Evolutionary conservation across 2,329 filamentous ascomycete species (phyloP).

Genomic region (Verticillium isaacii): DNA sequence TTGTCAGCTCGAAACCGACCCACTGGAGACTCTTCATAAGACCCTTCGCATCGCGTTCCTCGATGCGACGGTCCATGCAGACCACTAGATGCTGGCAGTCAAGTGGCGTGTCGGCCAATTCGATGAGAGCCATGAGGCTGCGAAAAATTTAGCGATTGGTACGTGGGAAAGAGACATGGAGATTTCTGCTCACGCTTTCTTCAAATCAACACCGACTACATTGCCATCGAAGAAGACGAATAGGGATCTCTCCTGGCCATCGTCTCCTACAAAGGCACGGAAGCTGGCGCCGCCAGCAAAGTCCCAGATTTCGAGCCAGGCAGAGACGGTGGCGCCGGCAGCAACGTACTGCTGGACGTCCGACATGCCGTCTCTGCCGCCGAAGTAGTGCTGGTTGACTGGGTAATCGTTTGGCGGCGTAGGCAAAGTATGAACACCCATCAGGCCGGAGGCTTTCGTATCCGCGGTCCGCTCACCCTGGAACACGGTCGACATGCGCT

Average conservation of each 20-base stretch:
- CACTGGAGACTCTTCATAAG: constrained; percentile 82
- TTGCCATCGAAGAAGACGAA: constrained; percentile 82
- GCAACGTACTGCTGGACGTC: constrained; percentile 15
- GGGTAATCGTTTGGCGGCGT: constrained; percentile 50
- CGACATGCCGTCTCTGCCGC: constrained; percentile 8
- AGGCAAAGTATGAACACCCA: constrained; percentile 62
- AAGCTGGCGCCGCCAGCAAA: constrained; percentile 81
- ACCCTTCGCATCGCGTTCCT: constrained; percentile 56
- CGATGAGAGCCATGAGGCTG: constrained; percentile 84
- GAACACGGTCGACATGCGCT: constrained; percentile 90
- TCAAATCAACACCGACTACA: constrained; percentile 71
- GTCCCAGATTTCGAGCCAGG: constrained; percentile 79
- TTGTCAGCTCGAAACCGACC: constrained; percentile 85
- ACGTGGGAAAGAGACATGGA: constrained; percentile 12
- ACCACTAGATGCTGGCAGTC: constrained; percentile 74
- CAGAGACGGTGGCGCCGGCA: constrained; percentile 35
- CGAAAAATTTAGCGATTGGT: constrained; percentile 20
- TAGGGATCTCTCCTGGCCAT: constrained; percentile 65
- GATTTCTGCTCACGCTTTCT: constrained; percentile 65
- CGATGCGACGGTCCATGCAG: constrained; percentile 70
- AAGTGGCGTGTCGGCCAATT: constrained; percentile 74
- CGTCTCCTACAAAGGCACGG: constrained; percentile 75
- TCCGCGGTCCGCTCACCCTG: constrained; percentile 85
- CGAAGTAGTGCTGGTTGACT: constrained; percentile 18
- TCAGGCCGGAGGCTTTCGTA: constrained; percentile 78